These are phyloP conservation scores for Graphilbum fragrans DNA, from an alignment of 2,329 filamentous ascomycete genomes.

Conservation along the genomic window DNA sequence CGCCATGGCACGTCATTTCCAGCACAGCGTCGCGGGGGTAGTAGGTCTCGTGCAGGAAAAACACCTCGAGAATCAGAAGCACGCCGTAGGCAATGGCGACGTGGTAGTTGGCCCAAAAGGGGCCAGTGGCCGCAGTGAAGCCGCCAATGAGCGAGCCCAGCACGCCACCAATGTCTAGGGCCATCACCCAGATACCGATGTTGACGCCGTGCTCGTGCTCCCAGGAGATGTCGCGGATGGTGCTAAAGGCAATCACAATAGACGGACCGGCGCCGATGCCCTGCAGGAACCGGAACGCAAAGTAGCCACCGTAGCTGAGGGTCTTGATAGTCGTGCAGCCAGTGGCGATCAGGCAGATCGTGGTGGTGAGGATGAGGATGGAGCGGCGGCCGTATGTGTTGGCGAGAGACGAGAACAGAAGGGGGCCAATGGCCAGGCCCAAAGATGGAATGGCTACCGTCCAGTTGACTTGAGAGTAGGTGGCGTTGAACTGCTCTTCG, in stretches of 20 bases:
- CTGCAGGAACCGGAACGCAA: slow-evolving; percentile 2
- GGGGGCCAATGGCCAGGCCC: not conserved
- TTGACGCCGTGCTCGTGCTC: slow-evolving; percentile 2
- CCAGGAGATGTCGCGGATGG: slow-evolving; percentile 2
- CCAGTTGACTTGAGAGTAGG: slow-evolving; percentile 3
- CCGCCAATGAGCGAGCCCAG: not conserved
- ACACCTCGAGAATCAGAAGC: not conserved
- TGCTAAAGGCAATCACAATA: not conserved
- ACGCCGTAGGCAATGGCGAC: slow-evolving; percentile 1
- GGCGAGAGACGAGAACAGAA: not conserved
- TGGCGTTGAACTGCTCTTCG: slow-evolving; percentile 1
- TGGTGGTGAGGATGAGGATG: not conserved
- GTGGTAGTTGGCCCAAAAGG: slow-evolving; percentile 2
- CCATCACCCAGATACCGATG: slow-evolving; percentile 2
- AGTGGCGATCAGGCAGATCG: not conserved
- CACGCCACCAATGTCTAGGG: not conserved
- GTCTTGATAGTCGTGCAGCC: slow-evolving; percentile 2
- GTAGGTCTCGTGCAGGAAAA: not conserved
- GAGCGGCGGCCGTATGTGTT: slow-evolving; percentile 1
- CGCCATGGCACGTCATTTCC: not conserved
- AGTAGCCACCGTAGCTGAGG: slow-evolving; percentile 1
- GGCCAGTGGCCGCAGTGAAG: not conserved
- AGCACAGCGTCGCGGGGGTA: not conserved
- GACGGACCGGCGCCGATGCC: slow-evolving; percentile 1
- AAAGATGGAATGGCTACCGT: not conserved